Conservation (phyloP, 2,329 filamentous ascomycete genomes). For the Fusarium piperis region DNA sequence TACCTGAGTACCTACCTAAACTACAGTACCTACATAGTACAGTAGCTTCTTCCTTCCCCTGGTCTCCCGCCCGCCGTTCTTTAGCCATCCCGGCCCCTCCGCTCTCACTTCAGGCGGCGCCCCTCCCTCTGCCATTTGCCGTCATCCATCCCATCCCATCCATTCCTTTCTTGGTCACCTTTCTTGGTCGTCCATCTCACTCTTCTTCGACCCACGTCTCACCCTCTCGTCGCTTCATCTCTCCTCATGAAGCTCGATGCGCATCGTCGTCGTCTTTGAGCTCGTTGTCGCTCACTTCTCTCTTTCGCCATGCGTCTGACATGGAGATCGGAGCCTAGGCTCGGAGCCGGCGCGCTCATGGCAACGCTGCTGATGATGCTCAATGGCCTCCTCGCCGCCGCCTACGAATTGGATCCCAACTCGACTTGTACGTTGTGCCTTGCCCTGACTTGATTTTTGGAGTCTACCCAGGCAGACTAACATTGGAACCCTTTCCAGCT, state of each 20-base stretch:
- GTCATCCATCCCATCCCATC: neutral
- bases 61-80: conserved; percentile 21
- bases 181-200: neutral
- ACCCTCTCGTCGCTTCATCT: neutral
- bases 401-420: conserved; percentile 51
- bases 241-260: conserved; percentile 32
- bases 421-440: conserved; percentile 46
- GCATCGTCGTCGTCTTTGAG: conserved; percentile 27
- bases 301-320: conserved; percentile 34
- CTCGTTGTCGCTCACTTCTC: conserved; percentile 24
- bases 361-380: conserved; percentile 39
- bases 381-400: conserved; percentile 40
- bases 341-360: conserved; percentile 32
- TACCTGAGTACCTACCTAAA: neutral
- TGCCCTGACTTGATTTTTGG: neutral
- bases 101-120: neutral
- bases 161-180: neutral
- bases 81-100: conserved; percentile 3
- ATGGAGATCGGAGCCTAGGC: conserved; percentile 16
- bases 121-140: neutral
- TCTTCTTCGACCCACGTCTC: neutral
- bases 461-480: conserved; percentile 3
- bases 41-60: conserved; percentile 21
- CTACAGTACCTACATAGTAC: neutral
- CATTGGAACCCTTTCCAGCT: conserved; percentile 46